Percentiles rank a stretch among this genome's conserved stretches.
Conservation (phyloP, 768 basidiomycete species). For the Cystofilobasidium bisporidii region DNA sequence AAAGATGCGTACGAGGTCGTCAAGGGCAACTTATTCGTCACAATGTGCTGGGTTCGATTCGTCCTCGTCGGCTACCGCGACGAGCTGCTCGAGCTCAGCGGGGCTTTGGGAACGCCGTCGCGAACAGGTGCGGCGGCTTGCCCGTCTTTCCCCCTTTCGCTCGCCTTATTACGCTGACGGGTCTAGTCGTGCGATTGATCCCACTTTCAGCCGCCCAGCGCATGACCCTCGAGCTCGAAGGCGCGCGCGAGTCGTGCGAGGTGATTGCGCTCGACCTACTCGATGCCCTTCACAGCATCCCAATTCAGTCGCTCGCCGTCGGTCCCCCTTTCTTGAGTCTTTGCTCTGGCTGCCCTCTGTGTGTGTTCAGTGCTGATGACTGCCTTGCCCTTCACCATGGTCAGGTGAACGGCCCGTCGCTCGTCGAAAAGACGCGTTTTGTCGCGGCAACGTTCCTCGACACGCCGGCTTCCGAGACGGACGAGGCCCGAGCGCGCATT, state of each 20-base stretch:
- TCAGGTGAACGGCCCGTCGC: constrained; percentile 35
- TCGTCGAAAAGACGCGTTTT: constrained; percentile 82
- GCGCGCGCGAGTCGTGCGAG: constrained; percentile 53
- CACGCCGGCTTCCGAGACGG: constrained; percentile 6
- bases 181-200: too few species aligned
- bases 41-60: constrained; percentile 48
- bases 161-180: too few species aligned
- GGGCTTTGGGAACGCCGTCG: constrained; percentile 28
- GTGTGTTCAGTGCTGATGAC: too few species aligned
- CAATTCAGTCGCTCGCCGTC: background rate
- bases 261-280: constrained; percentile 78
- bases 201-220: constrained; percentile 5
- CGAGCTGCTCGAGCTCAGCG: constrained; percentile 63
- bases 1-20: constrained; percentile 83
- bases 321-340: background rate
- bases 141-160: too few species aligned
- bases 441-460: constrained; percentile 84
- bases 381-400: too few species aligned
- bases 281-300: constrained; percentile 59
- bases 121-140: constrained; percentile 1
- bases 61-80: constrained; percentile 60
- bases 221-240: background rate
- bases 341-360: background rate
- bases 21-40: constrained; percentile 86
- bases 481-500: constrained; percentile 24